Conservation (phyloP, 345 rosid species). For the Mangifera indica region DNA sequence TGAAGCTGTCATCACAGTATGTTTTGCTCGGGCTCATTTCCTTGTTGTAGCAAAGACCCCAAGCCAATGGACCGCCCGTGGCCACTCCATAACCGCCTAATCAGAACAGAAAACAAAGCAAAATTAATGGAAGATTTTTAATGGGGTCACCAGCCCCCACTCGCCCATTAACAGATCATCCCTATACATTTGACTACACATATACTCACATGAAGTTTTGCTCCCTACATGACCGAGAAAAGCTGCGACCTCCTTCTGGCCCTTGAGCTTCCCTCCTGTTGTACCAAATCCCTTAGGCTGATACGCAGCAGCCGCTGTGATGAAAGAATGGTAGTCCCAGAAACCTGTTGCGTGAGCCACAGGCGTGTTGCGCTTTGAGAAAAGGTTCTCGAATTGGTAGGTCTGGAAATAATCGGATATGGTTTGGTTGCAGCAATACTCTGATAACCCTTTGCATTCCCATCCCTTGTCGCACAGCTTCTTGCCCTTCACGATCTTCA, state of each 20-base stretch:
- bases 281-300: constrained; percentile 79
- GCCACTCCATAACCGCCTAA: constrained; percentile 94
- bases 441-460: constrained; percentile 72
- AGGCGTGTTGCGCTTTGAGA: constrained; percentile 63
- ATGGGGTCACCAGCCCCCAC: too few species aligned
- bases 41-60: constrained; percentile 91
- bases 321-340: constrained; percentile 76
- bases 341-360: constrained; percentile 79
- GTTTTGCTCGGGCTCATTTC: constrained; percentile 76
- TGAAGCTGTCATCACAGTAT: constrained; percentile 74
- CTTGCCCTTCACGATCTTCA: constrained; percentile 66
- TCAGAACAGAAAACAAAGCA: too few species aligned
- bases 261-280: constrained; percentile 51
- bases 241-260: constrained; percentile 66
- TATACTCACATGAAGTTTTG: constrained; percentile 67
- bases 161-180: too few species aligned
- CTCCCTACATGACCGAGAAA: constrained; percentile 84
- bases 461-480: constrained; percentile 67
- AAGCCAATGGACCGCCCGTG: constrained; percentile 83
- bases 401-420: constrained; percentile 67
- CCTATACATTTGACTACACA: too few species aligned
- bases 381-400: constrained; percentile 72
- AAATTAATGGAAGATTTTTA: too few species aligned
- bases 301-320: constrained; percentile 59
- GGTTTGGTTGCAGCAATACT: constrained; percentile 66